These are phyloP conservation scores for Peronospora destructor DNA, from an alignment of 352 stramenopile species.

Conservation along the genomic window DNA sequence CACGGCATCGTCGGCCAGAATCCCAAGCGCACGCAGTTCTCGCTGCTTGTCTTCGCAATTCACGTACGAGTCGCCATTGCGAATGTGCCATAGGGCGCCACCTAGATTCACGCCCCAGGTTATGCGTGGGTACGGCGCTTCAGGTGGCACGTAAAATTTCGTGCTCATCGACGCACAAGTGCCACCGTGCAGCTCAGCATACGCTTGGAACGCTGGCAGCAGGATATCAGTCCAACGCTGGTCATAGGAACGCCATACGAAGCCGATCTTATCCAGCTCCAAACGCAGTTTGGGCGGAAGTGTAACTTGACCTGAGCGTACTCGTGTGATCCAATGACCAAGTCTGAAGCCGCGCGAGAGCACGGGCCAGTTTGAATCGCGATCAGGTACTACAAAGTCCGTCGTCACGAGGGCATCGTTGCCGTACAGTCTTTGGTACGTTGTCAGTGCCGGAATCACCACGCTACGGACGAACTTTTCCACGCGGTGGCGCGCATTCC, in stretches of 20 bases:
- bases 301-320: constrained; percentile 38
- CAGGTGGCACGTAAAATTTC: constrained; percentile 60
- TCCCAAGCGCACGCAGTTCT: constrained; percentile 49
- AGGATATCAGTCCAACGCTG: constrained; percentile 57
- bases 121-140: constrained; percentile 44
- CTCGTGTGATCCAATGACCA: constrained; percentile 67
- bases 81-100: constrained; percentile 76
- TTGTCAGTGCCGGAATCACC: constrained; percentile 51
- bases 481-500: constrained; percentile 69
- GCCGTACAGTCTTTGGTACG: constrained; percentile 41
- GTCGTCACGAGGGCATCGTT: constrained; percentile 46
- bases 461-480: constrained; percentile 46
- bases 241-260: constrained; percentile 72
- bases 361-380: constrained; percentile 42
- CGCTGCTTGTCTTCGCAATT: constrained; percentile 54
- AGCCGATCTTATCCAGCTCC: constrained; percentile 55
- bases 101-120: constrained; percentile 71
- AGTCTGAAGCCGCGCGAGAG: constrained; percentile 54
- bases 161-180: constrained; percentile 65
- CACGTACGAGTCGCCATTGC: constrained; percentile 75
- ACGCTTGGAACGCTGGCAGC: constrained; percentile 57
- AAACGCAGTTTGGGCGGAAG: constrained; percentile 35
- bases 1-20: constrained; percentile 29
- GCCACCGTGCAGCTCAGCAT: constrained; percentile 42
- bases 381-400: constrained; percentile 66